Conservation (phyloP, 2,329 filamentous ascomycete species). For the Arthroderma sp. region DNA sequence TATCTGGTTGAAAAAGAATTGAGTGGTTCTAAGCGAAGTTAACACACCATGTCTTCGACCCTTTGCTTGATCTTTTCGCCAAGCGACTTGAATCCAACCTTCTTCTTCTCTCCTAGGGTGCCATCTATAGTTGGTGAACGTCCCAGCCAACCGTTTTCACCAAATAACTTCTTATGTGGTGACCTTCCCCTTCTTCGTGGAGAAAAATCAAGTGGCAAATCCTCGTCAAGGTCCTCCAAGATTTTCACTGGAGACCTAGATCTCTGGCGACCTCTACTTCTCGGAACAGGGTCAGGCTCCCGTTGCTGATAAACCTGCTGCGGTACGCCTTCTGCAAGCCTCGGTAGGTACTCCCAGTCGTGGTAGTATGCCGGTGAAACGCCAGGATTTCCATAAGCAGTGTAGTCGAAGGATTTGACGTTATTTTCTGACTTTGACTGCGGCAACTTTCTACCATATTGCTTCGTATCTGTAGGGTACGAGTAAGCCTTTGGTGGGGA, state of each 20-base stretch:
- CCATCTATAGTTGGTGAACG: constrained; percentile 21
- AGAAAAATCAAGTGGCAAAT: constrained; percentile 9
- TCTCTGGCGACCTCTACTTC: constrained; percentile 3
- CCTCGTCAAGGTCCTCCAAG: constrained; percentile 16
- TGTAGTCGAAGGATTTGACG: constrained; percentile 10
- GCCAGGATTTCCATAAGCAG: neutral
- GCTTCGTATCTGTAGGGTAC: constrained; percentile 9
- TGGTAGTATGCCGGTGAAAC: constrained; percentile 4
- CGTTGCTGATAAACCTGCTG: constrained; percentile 3
- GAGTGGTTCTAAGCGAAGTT: neutral
- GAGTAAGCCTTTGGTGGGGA: constrained; percentile 13
- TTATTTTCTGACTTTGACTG: constrained; percentile 13
- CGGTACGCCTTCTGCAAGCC: constrained; percentile 2
- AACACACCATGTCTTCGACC: constrained; percentile 24
- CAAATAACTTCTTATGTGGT: constrained; percentile 32
- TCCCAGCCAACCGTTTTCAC: constrained; percentile 28
- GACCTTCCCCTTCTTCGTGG: constrained; percentile 17
- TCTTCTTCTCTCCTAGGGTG: constrained; percentile 17
- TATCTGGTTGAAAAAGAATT: neutral
- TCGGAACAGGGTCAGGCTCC: constrained; percentile 4
- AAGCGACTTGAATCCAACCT: constrained; percentile 20
- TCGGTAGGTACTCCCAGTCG: constrained; percentile 2
- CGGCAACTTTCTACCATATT: constrained; percentile 9
- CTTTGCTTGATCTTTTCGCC: constrained; percentile 29
- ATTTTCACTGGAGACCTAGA: constrained; percentile 14